Conservation (phyloP, 305 asterid species). For the Fraxinus platypoda region DNA sequence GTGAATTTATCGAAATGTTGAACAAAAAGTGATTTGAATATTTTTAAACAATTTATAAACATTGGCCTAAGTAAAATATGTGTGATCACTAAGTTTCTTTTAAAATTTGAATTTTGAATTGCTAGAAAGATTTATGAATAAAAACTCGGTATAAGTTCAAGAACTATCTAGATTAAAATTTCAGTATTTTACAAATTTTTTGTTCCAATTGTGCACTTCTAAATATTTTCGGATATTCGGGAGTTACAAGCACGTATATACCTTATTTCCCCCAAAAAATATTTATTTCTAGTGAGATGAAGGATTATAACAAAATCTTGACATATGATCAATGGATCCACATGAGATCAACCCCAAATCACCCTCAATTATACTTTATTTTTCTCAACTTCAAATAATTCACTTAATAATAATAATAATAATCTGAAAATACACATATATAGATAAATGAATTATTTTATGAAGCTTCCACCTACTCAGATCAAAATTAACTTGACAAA, state of each 20-base stretch:
- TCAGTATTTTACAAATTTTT: neutral
- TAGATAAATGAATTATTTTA: neutral
- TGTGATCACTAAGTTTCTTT: neutral
- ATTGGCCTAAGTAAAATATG: neutral
- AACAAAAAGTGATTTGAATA: neutral
- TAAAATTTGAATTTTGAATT: neutral
- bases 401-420: too few relatives aligned
- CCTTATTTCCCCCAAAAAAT: neutral
- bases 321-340: too few relatives aligned
- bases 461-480: neutral
- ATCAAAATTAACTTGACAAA: neutral
- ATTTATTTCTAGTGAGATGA: neutral
- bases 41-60: too few relatives aligned
- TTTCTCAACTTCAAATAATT: neutral
- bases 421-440: neutral
- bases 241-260: neutral
- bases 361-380: neutral
- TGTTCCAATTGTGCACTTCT: neutral
- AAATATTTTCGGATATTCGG: neutral
- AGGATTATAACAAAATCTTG: too few relatives aligned
- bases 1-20: neutral
- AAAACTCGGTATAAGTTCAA: neutral
- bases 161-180: neutral
- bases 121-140: neutral
- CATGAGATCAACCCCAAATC: neutral